Conservation (phyloP, 352 stramenopile species). For the Thalassiosira delicatula region DNA sequence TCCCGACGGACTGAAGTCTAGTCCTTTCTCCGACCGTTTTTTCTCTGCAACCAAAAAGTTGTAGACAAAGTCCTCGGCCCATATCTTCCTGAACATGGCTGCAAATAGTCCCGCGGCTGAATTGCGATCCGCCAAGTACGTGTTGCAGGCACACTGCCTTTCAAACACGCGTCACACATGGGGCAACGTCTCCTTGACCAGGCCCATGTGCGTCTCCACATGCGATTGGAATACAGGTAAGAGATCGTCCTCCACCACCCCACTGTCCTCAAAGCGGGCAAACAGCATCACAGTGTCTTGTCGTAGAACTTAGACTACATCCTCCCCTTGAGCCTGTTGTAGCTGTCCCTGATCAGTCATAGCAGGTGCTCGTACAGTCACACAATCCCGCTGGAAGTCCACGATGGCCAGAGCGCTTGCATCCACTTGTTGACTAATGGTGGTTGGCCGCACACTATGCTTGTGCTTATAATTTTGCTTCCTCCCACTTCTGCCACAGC, state of each 20-base stretch:
- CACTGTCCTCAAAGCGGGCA: constrained; percentile 78
- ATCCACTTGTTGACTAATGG: too few species aligned
- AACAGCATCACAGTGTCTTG: constrained; percentile 85
- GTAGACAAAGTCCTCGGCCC: constrained; percentile 82
- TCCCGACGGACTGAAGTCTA: constrained; percentile 49
- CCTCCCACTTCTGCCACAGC: too few species aligned
- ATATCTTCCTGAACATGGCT: constrained; percentile 82
- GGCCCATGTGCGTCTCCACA: constrained; percentile 67
- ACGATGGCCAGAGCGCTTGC: constrained; percentile 82
- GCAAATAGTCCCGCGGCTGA: constrained; percentile 81
- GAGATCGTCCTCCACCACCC: constrained; percentile 72
- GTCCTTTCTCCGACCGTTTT: constrained; percentile 46
- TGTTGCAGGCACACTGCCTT: constrained; percentile 79
- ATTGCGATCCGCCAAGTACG: constrained; percentile 81
- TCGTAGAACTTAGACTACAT: constrained; percentile 86
- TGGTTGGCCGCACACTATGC: too few species aligned
- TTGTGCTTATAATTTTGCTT: too few species aligned
- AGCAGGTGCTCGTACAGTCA: constrained; percentile 71
- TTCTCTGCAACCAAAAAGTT: constrained; percentile 83
- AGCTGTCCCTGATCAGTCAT: constrained; percentile 77
- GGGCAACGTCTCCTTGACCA: constrained; percentile 42
- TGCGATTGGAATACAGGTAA: constrained; percentile 80
- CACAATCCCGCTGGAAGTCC: constrained; percentile 79
- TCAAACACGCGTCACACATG: constrained; percentile 61
- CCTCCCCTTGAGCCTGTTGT: constrained; percentile 75